phyloP scores from a whole-genome alignment of 2,329 filamentous ascomycete genomes.

The Aspergillus ustus region DNA sequence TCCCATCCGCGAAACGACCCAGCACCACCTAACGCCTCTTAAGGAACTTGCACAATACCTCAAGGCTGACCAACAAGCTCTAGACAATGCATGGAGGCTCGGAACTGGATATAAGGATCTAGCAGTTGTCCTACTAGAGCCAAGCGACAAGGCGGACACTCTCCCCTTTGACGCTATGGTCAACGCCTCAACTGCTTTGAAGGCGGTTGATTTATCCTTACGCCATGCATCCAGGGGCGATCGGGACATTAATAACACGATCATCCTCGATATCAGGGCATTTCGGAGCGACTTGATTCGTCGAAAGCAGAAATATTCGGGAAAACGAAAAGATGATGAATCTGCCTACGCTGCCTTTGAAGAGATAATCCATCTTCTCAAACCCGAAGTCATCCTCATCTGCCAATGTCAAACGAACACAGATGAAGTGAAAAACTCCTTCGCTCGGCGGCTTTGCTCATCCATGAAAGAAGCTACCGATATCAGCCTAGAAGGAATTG shows the following conservation, averaged over 20 bases:
- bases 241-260: background rate
- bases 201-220: background rate
- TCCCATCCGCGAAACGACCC: background rate
- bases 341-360: background rate
- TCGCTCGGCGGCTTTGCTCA: background rate
- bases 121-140: background rate
- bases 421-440: background rate
- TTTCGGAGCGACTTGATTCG: background rate
- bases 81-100: background rate
- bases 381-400: background rate
- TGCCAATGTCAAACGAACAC: background rate
- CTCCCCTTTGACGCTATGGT: background rate
- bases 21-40: background rate
- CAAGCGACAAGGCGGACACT: background rate
- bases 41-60: background rate
- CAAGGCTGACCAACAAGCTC: background rate
- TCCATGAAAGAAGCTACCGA: background rate
- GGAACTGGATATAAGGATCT: background rate
- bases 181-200: background rate
- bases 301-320: background rate
- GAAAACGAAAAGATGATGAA: background rate
- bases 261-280: background rate
- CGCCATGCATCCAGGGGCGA: background rate
- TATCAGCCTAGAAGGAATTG: background rate
- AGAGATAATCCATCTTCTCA: background rate